Percentiles rank a stretch among this genome's conserved stretches.
phyloP scores from a whole-genome alignment of 192 early-diverging fungal genomes.

The Ambispora gerdemannii region DNA sequence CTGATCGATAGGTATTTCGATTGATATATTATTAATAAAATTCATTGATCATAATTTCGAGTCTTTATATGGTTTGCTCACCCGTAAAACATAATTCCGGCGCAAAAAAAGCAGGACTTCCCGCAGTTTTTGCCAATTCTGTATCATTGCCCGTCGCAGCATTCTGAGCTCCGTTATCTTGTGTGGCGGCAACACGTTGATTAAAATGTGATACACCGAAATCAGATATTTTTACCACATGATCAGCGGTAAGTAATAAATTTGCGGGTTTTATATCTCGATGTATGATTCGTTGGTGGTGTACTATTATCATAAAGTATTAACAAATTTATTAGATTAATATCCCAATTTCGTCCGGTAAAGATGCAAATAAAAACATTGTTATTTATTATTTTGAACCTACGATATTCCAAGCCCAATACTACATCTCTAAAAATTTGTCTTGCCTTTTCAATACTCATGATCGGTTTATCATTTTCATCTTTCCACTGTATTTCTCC shows the following conservation, averaged over 20 bases:
- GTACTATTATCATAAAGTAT: constrained; percentile 62
- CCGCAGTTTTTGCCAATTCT: constrained; percentile 92
- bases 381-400: too few relatives aligned
- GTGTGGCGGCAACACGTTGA: constrained; percentile 34
- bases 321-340: neutral
- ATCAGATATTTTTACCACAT: constrained; percentile 93
- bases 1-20: constrained; percentile 11
- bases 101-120: constrained; percentile 97
- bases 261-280: constrained; percentile 99
- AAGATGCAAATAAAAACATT: too few relatives aligned
- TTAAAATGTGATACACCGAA: constrained; percentile 96
- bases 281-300: constrained; percentile 94
- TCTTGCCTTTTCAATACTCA: constrained; percentile 63
- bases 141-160: constrained; percentile 57
- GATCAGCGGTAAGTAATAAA: constrained; percentile 70
- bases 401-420: constrained; percentile 87
- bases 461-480: constrained; percentile 55
- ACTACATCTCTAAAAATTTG: constrained; percentile 88
- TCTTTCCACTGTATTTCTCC: constrained; percentile 92
- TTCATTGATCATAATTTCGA: neutral
- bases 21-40: neutral
- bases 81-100: constrained; percentile 89
- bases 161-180: constrained; percentile 17
- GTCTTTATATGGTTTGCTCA: constrained; percentile 27
- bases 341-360: too few relatives aligned